A percentile compares a stretch with the other conserved stretches of the same genome.
These are phyloP conservation scores for Zoysia pacifica DNA, from an alignment of 176 grass and related monocot genomes.

Conservation along the genomic window DNA sequence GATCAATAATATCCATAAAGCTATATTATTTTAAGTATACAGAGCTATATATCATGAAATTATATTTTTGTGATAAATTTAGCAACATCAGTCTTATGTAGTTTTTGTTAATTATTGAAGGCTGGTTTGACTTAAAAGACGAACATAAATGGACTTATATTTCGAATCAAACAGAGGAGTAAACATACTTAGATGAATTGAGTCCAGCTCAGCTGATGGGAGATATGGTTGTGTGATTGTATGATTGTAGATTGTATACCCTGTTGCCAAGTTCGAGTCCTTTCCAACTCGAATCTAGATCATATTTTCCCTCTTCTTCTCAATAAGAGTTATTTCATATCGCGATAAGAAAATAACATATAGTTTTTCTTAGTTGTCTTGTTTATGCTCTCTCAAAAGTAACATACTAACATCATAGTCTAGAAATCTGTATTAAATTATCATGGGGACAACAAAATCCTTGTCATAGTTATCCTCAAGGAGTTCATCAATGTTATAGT, in stretches of 20 bases:
- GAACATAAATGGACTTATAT: background rate
- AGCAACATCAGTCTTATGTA: background rate
- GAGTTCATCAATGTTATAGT: no score
- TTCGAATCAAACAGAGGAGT: background rate
- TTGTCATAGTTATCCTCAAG: no score
- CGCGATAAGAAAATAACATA: no score
- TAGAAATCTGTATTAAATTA: no score
- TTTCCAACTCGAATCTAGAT: no score
- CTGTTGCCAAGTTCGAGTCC: no score
- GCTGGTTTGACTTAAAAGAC: background rate
- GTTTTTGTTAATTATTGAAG: background rate
- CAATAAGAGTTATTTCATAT: no score
- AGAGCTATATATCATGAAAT: background rate
- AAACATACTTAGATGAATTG: background rate
- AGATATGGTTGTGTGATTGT: background rate
- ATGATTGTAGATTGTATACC: background rate
- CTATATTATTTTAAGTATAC: background rate
- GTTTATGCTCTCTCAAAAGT: no score
- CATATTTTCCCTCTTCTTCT: no score
- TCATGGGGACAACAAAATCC: no score
- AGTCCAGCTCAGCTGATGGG: background rate
- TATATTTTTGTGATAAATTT: background rate
- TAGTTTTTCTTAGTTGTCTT: no score
- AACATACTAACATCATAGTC: no score
- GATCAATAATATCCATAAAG: background rate